Conservation (phyloP, 1,284 basidiomycete species). For the Puccinia brachypodii region DNA sequence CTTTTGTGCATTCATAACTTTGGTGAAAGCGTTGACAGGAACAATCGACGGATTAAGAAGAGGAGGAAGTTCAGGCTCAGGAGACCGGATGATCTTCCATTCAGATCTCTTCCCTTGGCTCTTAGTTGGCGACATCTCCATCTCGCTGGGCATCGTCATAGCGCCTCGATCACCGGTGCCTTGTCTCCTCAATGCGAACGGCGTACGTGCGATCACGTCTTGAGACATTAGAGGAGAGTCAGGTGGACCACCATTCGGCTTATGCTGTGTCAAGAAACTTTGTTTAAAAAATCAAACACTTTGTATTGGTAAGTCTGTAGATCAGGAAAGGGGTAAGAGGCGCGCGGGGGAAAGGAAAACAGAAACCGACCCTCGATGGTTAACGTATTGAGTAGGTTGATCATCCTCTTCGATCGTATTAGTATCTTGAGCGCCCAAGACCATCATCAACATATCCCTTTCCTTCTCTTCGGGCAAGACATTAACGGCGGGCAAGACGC, state of each 20-base stretch:
- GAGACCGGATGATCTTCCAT: neutral
- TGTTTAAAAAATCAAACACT: neutral
- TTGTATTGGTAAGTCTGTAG: too few species aligned
- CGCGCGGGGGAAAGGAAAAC: neutral
- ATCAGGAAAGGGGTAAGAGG: neutral
- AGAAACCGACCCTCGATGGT: conserved; percentile 46
- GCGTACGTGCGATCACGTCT: conserved; percentile 35
- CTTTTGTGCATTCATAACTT: conserved; percentile 29
- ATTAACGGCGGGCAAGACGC: conserved; percentile 42
- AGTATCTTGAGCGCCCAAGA: conserved; percentile 33
- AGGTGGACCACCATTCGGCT: conserved; percentile 32
- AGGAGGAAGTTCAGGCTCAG: neutral
- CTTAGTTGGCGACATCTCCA: conserved; percentile 12
- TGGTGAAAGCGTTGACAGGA: conserved; percentile 10
- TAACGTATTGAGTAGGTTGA: conserved; percentile 38
- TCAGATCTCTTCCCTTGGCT: neutral
- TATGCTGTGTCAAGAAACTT: conserved; percentile 45
- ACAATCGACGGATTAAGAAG: neutral
- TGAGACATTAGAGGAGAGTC: conserved; percentile 46
- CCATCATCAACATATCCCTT: conserved; percentile 47
- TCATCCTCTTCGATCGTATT: conserved; percentile 14
- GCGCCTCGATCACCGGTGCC: neutral
- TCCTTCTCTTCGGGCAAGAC: conserved; percentile 48
- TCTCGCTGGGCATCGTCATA: neutral
- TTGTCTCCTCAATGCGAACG: conserved; percentile 42